These are phyloP conservation scores for Plasmopara viticola DNA, from an alignment of 352 stramenopile species.

Conservation along the genomic window DNA sequence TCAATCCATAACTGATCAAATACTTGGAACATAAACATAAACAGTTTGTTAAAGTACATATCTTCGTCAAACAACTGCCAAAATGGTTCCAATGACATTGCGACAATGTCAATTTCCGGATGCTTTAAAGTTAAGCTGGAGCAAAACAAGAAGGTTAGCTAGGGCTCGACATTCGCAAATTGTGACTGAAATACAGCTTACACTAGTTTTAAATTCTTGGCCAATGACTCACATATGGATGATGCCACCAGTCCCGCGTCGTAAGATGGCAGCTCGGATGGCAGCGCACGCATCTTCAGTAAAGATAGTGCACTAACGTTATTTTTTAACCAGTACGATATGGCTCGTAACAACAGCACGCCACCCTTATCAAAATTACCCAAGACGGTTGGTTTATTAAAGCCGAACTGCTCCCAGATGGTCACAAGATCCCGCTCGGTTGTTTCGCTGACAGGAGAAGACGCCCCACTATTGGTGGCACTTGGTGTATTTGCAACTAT, in stretches of 20 bases:
- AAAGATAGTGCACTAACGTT: conserved; percentile 36
- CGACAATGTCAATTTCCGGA: conserved; percentile 65
- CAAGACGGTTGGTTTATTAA: conserved; percentile 53
- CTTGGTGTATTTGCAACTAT: conserved; percentile 13
- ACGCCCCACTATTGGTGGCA: conserved; percentile 11
- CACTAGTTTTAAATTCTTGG: conserved; percentile 69
- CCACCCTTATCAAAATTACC: conserved; percentile 78
- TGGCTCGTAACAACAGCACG: conserved; percentile 52
- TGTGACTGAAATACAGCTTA: conserved; percentile 24
- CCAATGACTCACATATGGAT: conserved; percentile 61
- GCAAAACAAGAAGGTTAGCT: conserved; percentile 9
- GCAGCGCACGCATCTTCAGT: conserved; percentile 49
- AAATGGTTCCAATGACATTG: conserved; percentile 72
- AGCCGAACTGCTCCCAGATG: conserved; percentile 74
- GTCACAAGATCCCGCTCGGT: conserved; percentile 32
- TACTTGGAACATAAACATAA: conserved; percentile 67
- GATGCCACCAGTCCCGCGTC: conserved; percentile 63
- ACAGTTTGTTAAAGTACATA: conserved; percentile 72
- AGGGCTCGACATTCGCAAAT: not conserved
- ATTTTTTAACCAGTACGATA: conserved; percentile 64
- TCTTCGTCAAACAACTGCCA: conserved; percentile 83
- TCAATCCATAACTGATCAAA: conserved; percentile 70
- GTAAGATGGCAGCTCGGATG: conserved; percentile 49
- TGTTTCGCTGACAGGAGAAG: conserved; percentile 13
- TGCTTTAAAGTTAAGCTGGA: conserved; percentile 49